These are phyloP conservation scores for Chaetomium tenue DNA, from an alignment of 495 filamentous ascomycete species.

Conservation along the genomic window DNA sequence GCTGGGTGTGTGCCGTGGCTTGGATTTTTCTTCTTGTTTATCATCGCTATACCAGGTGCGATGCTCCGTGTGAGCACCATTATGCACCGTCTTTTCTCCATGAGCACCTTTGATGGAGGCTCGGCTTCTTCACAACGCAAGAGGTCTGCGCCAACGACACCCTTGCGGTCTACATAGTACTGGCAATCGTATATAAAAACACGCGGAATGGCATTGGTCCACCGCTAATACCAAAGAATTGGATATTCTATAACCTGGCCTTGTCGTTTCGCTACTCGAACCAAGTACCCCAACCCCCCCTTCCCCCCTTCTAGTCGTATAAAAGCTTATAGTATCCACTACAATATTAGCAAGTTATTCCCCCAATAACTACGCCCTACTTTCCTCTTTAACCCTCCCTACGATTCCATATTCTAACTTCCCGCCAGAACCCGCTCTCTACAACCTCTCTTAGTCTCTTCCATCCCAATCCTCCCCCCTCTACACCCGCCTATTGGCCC, in stretches of 20 bases:
- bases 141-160: not conserved
- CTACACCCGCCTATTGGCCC: too few relatives aligned
- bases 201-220: not conserved
- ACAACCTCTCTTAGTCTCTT: too few relatives aligned
- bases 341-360: too few relatives aligned
- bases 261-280: not conserved
- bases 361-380: too few relatives aligned
- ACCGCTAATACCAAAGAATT: conserved; percentile 2
- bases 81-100: not conserved
- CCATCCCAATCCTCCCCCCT: too few relatives aligned
- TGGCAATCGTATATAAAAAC: conserved; percentile 5
- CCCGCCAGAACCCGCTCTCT: too few relatives aligned
- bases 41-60: conserved; percentile 5
- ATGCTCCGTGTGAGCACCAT: not conserved
- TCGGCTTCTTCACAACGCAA: not conserved
- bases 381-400: too few relatives aligned
- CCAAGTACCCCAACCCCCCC: too few relatives aligned
- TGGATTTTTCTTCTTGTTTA: conserved; percentile 5
- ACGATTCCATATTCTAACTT: too few relatives aligned
- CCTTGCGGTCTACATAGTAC: not conserved
- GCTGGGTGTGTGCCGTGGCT: not conserved
- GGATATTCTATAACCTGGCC: not conserved
- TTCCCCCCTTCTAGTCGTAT: too few relatives aligned
- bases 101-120: not conserved
- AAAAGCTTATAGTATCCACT: too few relatives aligned